Conservation (phyloP, 192 early-diverging fungal species). For the Tieghemiomyces parasiticus region DNA sequence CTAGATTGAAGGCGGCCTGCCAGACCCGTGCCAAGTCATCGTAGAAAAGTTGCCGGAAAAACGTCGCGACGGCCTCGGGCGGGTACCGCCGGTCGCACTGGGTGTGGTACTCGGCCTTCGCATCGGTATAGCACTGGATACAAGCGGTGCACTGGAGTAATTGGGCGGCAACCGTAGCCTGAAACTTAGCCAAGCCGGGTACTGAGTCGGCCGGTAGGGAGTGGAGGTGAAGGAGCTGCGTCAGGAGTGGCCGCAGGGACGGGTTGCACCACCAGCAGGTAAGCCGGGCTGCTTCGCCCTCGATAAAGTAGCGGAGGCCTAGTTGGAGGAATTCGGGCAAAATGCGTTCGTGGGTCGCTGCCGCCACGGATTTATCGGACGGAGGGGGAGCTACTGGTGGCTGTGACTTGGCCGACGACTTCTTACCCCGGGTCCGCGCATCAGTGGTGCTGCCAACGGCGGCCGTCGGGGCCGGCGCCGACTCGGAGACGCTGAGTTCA, state of each 20-base stretch:
- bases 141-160: slow-evolving; percentile 23
- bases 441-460: no score
- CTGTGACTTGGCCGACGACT: no score
- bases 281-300: slow-evolving; percentile 11
- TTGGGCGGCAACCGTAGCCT: slow-evolving; percentile 17
- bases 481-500: no score
- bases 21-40: slow-evolving; percentile 13
- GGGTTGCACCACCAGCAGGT: slow-evolving; percentile 29
- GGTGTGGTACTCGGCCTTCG: slow-evolving; percentile 13
- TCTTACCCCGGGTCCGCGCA: no score
- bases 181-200: slow-evolving; percentile 7
- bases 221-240: slow-evolving; percentile 27
- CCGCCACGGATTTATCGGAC: no score
- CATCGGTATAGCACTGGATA: slow-evolving; percentile 18
- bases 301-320: slow-evolving; percentile 21
- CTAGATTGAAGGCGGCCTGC: not conserved
- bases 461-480: no score
- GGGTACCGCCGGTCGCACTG: slow-evolving; percentile 4
- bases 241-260: slow-evolving; percentile 14
- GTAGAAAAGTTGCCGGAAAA: slow-evolving; percentile 14
- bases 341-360: no score
- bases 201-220: slow-evolving; percentile 13
- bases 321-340: slow-evolving; percentile 17
- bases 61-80: not conserved
- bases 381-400: no score